Base-by-base conservation (phyloP, 2,329 filamentous ascomycete genomes). In the Beauveria rudraprayagi region DNA sequence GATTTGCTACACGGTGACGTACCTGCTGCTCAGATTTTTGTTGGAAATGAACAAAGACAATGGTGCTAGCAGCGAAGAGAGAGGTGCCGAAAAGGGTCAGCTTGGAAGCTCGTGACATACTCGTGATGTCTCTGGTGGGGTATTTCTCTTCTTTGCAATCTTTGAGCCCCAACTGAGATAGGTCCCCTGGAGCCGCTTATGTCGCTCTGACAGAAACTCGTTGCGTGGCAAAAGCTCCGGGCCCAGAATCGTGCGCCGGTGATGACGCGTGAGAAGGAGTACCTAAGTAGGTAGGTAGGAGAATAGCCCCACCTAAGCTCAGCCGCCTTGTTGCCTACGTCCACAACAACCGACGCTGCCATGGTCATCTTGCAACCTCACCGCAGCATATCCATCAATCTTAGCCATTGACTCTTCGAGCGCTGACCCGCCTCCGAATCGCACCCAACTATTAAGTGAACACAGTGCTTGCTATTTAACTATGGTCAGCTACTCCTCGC, bases 81-180 rank as follows among this genome's bases (percentile, higher is more conserved):
- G 90, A 88, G 0, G 92, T 96, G 50, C 83, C 84, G 56, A 86
- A 80, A 28, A 99, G 80, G 16, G 94, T 97, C 66, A 94, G 74
- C 71, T 96, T 96, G 19, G 94, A 92, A 62, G 91, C 88, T 68
- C 86, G 88, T 62, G 94, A 99, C 94, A 99, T 99, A 34, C 30
- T 34, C 47, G 22, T 17, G 10, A 11, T 8, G 26, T 28, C 22
- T 28, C 5, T 22, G 19, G 6, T 47, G 6, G 24, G 26, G 9
- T 56, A 6, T 22, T 16, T 6, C 5, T 44, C 11, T 22, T 3
- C 34, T 19, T 56, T 26, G 17, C 5, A 19, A n/a, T 16, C 7
- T 16, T 5, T 22, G 22, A 16, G 7, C 8, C n/a, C 9, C 16
- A 16, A 16, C 22, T 46, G 5, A 22, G 26, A 26, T 28, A 17